Evolutionary conservation across 2,329 filamentous ascomycete genomes (phyloP).

Genomic region (Fusarium chaquense): DNA sequence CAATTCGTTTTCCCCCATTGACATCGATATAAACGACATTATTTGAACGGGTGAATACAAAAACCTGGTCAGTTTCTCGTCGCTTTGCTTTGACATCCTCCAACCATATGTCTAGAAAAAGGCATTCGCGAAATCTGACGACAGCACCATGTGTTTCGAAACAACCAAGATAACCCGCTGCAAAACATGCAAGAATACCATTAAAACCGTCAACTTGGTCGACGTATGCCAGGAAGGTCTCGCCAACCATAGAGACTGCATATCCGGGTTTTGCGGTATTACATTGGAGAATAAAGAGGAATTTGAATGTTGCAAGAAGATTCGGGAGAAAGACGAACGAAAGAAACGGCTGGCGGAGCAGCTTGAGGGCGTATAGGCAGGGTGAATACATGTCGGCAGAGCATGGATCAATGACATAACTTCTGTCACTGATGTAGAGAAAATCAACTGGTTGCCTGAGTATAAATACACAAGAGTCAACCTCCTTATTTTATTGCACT

Average conservation of each 20-base stretch:
- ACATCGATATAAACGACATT: too few relatives aligned
- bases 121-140: too few relatives aligned
- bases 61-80: too few relatives aligned
- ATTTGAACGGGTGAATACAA: too few relatives aligned
- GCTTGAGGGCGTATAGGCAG: too few relatives aligned
- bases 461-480: too few relatives aligned
- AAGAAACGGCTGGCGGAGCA: background rate
- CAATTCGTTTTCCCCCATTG: too few relatives aligned
- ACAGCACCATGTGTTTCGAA: background rate
- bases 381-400: background rate
- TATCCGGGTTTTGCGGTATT: background rate
- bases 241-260: background rate
- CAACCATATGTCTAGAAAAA: too few relatives aligned
- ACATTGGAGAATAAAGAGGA: background rate
- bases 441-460: background rate
- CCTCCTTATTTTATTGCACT: too few relatives aligned
- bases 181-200: background rate
- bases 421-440: background rate
- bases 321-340: background rate
- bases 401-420: background rate
- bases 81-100: too few relatives aligned
- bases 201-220: background rate
- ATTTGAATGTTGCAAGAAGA: background rate
- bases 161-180: background rate
- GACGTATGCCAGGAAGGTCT: background rate